phyloP scores from a whole-genome alignment of 441 rosid species.

The Corymbia calophylla region DNA sequence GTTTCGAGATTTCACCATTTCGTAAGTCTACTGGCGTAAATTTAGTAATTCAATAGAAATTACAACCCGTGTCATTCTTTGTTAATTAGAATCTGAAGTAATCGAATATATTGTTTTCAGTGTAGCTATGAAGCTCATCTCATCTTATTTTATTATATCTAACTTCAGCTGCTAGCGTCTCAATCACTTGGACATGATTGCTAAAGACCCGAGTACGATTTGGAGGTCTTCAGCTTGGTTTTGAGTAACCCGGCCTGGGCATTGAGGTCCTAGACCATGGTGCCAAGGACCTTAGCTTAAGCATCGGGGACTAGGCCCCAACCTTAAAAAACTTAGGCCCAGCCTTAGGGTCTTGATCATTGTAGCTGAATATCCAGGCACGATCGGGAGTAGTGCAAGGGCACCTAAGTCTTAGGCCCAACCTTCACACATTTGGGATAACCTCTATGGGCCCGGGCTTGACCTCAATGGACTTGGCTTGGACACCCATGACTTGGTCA shows the following conservation, averaged over 20 bases:
- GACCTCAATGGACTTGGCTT: neutral
- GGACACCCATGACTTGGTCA: rapidly evolving
- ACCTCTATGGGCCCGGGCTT: neutral
- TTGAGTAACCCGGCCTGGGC: rapidly evolving
- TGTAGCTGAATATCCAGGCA: neutral
- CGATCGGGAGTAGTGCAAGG: rapidly evolving
- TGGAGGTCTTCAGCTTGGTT: rapidly evolving
- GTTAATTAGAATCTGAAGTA: neutral
- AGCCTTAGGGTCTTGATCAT: neutral
- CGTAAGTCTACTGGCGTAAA: neutral
- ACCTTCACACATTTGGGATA: rapidly evolving
- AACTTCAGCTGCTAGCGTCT: rapidly evolving
- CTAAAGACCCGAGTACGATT: neutral
- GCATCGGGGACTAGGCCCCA: neutral
- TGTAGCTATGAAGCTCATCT: neutral
- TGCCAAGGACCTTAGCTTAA: neutral
- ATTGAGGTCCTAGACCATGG: rapidly evolving
- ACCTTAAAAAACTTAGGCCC: neutral
- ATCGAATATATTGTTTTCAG: neutral
- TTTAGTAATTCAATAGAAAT: neutral
- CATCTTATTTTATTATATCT: neutral
- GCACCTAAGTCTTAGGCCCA: rapidly evolving
- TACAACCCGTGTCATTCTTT: neutral
- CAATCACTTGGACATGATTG: rapidly evolving
- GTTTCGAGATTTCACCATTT: neutral